A percentile compares a stretch with the other conserved stretches of the same genome.
These are phyloP conservation scores for Lunularia cruciata DNA, from an alignment of 225 moss, liverwort and hornwort species.

Conservation along the genomic window DNA sequence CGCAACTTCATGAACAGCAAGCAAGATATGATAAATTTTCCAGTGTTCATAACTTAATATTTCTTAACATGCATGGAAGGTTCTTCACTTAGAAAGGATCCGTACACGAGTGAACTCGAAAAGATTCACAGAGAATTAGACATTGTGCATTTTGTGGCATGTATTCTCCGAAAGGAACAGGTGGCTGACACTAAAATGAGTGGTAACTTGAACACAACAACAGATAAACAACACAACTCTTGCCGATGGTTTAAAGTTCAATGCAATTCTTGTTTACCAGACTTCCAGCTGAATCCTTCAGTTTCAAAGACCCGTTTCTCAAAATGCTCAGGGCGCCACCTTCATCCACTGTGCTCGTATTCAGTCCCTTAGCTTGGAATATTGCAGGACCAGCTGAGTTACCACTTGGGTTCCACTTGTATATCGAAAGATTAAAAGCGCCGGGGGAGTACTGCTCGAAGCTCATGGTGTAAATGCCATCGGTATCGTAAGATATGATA, in stretches of 20 bases:
- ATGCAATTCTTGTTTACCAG: neutral
- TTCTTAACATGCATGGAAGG: no score
- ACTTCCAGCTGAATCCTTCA: neutral
- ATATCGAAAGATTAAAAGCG: neutral
- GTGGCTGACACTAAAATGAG: no score
- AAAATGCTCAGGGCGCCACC: neutral
- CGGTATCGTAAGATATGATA: constrained; percentile 2
- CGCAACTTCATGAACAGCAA: no score
- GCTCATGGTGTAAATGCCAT: neutral
- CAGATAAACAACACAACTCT: no score
- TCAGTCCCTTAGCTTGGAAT: neutral
- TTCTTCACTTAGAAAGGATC: neutral
- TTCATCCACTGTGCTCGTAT: neutral
- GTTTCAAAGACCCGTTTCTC: neutral
- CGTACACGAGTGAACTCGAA: no score
- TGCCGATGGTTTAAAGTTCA: no score
- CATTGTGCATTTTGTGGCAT: no score
- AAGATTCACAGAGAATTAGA: no score
- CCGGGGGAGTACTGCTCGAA: neutral
- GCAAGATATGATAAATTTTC: no score
- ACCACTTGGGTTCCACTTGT: neutral
- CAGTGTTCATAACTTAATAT: no score
- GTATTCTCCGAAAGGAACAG: no score
- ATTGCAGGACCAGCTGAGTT: neutral
- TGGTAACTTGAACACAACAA: no score